Evolutionary conservation across 2,329 filamentous ascomycete species (phyloP), one percentile per base, ranked within the genome.

Genomic region (Cladosporium sp.): DNA sequence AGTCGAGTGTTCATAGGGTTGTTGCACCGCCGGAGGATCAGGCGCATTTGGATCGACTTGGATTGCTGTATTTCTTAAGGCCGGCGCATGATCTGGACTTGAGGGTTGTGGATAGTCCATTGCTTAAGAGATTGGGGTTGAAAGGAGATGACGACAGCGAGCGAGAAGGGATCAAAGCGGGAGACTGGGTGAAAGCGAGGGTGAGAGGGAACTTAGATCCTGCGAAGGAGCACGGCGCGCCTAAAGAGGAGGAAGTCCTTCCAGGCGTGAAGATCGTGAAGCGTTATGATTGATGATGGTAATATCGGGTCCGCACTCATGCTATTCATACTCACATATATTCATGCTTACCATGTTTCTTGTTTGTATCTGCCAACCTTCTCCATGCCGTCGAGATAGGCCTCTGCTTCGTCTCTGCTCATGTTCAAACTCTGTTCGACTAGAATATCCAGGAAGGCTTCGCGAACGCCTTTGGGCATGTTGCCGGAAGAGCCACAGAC

Each of bases 391-490:
- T 75, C 73, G 10, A 89, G 62, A 67, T 81, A 82, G 22, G 67
- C 73, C 65, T 87, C 84, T 0, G 84, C 85, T 9, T 76, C 76
- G 24, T 79, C 74, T 48, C 77, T 67, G 35, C 71, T 64, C 67
- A 77, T 65, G 9, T 54, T 57, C 1, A 73, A 75, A 42, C 74
- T 70, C n/a, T 68, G 66, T 34, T 64, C 62, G 45, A 73, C 72
- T 58, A 89, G 80, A 2, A 80, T 76, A 66, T 87, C 83, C n/a
- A 86, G 76, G 24, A 90, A 73, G 4, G 86, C 85, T 66, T 85
- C 82, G 17, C 86, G 76, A 1, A 90, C 83, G 10, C 84, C 85
- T 65, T 85, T 83, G 1, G 87, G 87, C 87, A 90, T 90, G 58
- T 81, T 82, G 0, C 87, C 87, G 0, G 84, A 87, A 0, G 82